Evolutionary conservation across 1,284 basidiomycete genomes (phyloP), one percentile per base, ranked within the genome.

Genomic region (Puccinia horiana): DNA sequence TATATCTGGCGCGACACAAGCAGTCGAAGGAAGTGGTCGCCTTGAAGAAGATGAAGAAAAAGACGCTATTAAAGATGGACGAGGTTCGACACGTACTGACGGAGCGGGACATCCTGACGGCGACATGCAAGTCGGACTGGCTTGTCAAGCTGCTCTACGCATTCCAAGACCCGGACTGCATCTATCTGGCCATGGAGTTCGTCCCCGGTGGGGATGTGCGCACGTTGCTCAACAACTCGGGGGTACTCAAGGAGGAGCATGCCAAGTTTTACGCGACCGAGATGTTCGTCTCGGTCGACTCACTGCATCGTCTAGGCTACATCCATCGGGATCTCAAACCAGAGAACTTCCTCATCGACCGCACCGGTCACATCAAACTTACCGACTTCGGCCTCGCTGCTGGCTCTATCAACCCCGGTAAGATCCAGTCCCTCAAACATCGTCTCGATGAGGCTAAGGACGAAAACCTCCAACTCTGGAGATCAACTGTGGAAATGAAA

Each of bases 301-400:
- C 96, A 86, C 89, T 98, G 26, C 95, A 98, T 88, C 95, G 94
- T 86, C 90, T 98, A 1, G 95, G 95, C 0, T 98, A 98, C 86
- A 95, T 98, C 83, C 87, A 87, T 83, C 86, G 87, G 44, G 86
- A 87, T 75, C 84, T 88, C 76, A 88, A 88, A 84, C 76, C 72
- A 2, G 86, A 98, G 93, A 99, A 99, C 88, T 99, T 99, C 90
- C 89, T 99, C 72, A 93, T 99, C 58, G 97, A 99, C 86, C 91
- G 93, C 12, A 92, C 92, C 12, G 97, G 97, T 0, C 97, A 99
- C 87, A 96, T 99, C 87, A 99, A 99, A 88, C 89, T 99, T 69
- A 99, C 97, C 9, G 97, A 99, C 88, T 99, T 99, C 87, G 97
- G 97, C 70, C 90, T 99, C 18, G 97, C 97, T 0, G 97, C 97